These are phyloP conservation scores for Wallemia ichthyophaga DNA, from an alignment of 1,284 basidiomycete species.

Conservation along the genomic window DNA sequence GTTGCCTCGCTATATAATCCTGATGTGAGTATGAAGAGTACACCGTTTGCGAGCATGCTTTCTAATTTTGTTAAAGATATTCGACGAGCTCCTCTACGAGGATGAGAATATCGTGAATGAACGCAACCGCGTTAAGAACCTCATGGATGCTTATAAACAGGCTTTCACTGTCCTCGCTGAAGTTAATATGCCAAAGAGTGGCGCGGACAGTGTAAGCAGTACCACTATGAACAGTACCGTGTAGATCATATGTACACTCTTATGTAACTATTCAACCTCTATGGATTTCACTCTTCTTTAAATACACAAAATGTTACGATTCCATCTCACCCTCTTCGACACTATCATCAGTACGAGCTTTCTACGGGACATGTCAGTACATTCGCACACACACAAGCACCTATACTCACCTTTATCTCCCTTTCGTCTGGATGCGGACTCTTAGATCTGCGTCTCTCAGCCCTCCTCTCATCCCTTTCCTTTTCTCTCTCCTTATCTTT, in stretches of 20 bases:
- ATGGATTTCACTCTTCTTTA: too few species aligned
- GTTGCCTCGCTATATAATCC: constrained; percentile 82
- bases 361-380: background rate
- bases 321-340: background rate
- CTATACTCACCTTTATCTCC: background rate
- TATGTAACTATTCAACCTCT: too few species aligned
- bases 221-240: too few species aligned
- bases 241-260: too few species aligned
- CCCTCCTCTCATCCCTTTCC: background rate
- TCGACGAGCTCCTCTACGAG: constrained; percentile 71
- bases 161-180: background rate
- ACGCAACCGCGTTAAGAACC: constrained; percentile 66
- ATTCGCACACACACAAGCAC: background rate
- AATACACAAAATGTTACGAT: too few species aligned
- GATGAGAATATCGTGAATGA: constrained; percentile 85
- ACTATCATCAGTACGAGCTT: background rate
- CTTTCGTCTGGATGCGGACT: background rate
- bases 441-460: background rate
- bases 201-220: too few species aligned
- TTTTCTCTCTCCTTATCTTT: background rate
- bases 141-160: constrained; percentile 71
- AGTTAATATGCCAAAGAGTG: background rate
- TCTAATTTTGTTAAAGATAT: constrained; percentile 32
- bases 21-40: constrained; percentile 21
- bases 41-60: too few species aligned